phyloP scores from a whole-genome alignment of 768 basidiomycete genomes.

The Phylloporus rhodoxanthus region DNA sequence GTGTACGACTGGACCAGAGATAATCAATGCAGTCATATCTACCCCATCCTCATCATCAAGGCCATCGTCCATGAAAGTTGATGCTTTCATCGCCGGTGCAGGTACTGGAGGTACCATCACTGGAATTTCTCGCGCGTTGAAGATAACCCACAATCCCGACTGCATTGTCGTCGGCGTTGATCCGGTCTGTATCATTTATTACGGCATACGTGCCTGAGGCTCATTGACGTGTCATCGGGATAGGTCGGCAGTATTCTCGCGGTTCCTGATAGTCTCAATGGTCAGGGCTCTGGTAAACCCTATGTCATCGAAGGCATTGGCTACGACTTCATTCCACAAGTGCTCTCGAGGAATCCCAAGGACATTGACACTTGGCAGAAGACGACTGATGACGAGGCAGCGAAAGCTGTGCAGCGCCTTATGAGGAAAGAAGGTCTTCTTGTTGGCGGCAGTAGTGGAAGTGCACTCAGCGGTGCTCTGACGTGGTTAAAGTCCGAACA shows the following conservation, averaged over 20 bases:
- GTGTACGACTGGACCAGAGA: slow-evolving; percentile 84
- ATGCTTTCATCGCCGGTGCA: slow-evolving; percentile 78
- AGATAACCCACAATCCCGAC: slow-evolving; percentile 67
- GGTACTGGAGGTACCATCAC: slow-evolving; percentile 96
- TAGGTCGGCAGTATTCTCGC: slow-evolving; percentile 89
- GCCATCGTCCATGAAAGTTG: slow-evolving; percentile 70
- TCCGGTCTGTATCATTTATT: slow-evolving; percentile 52
- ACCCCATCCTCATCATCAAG: slow-evolving; percentile 53
- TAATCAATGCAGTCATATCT: slow-evolving; percentile 67
- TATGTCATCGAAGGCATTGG: slow-evolving; percentile 97
- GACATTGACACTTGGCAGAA: slow-evolving; percentile 83
- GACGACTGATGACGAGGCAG: slow-evolving; percentile 75
- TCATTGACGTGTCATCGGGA: slow-evolving; percentile 7
- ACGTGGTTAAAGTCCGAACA: slow-evolving; percentile 68
- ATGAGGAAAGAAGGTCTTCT: slow-evolving; percentile 86
- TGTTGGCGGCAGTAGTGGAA: slow-evolving; percentile 91
- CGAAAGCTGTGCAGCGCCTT: slow-evolving; percentile 62
- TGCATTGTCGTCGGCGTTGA: slow-evolving; percentile 83
- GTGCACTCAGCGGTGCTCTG: slow-evolving; percentile 71
- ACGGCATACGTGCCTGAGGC: neutral
- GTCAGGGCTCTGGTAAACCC: slow-evolving; percentile 34
- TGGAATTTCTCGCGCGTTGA: slow-evolving; percentile 76
- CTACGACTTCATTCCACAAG: slow-evolving; percentile 88
- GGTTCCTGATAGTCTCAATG: slow-evolving; percentile 58
- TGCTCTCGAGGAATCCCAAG: slow-evolving; percentile 57